These are phyloP conservation scores for Rhynchosporium secalis DNA, from an alignment of 2,329 filamentous ascomycete genomes.

Conservation along the genomic window DNA sequence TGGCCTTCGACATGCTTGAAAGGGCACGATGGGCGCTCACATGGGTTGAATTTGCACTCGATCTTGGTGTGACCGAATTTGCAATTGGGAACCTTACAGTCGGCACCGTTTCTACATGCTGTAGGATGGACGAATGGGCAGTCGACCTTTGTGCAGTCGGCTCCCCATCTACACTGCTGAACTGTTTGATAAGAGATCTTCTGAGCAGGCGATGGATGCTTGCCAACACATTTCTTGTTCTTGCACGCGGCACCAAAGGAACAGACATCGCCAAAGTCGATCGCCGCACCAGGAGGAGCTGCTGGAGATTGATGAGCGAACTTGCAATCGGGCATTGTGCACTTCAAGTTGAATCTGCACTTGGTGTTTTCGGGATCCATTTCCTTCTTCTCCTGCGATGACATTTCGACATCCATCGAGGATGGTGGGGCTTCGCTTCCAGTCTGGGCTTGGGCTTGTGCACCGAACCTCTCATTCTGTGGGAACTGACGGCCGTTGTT, in stretches of 20 bases:
- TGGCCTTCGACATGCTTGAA: conserved; percentile 94
- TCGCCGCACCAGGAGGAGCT: conserved; percentile 71
- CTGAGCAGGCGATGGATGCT: conserved; percentile 88
- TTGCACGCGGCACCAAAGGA: conserved; percentile 89
- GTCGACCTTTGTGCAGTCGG: conserved; percentile 83
- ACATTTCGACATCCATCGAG: conserved; percentile 63
- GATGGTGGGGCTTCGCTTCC: conserved; percentile 27
- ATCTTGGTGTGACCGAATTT: conserved; percentile 86
- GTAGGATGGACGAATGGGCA: conserved; percentile 89
- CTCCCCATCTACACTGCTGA: conserved; percentile 87
- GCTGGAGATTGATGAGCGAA: conserved; percentile 95
- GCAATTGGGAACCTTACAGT: conserved; percentile 79
- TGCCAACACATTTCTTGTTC: conserved; percentile 88
- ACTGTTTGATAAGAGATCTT: conserved; percentile 77
- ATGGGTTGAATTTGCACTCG: conserved; percentile 88
- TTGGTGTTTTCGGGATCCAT: conserved; percentile 61
- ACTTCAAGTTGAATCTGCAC: conserved; percentile 88
- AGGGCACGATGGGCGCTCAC: conserved; percentile 81
- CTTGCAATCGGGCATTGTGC: conserved; percentile 85
- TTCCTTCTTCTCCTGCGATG: conserved; percentile 50
- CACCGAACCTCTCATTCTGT: conserved; percentile 25
- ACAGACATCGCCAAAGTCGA: conserved; percentile 82
- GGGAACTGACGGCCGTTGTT: conserved; percentile 30
- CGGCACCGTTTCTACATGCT: conserved; percentile 85
- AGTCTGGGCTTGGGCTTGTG: conserved; percentile 23